A percentile compares a stretch with the other conserved stretches of the same genome.
These are phyloP conservation scores for Lojkania enalia DNA, from an alignment of 2,329 filamentous ascomycete species.

Conservation along the genomic window DNA sequence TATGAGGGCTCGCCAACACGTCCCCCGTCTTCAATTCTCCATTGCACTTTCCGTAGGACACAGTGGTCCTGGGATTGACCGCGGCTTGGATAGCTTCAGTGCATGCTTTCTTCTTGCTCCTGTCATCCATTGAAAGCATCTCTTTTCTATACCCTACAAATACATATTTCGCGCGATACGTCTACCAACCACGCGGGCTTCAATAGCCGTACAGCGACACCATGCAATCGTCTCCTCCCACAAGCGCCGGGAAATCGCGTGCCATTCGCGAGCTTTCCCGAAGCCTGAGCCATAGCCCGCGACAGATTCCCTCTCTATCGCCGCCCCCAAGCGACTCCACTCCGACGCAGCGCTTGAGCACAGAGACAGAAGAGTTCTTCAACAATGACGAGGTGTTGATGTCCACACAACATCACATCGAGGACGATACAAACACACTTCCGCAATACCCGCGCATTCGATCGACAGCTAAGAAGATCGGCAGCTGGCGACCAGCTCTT, in stretches of 20 bases:
- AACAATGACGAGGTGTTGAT: constrained; percentile 42
- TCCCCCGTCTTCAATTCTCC: constrained; percentile 26
- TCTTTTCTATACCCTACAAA: constrained; percentile 32
- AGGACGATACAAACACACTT: constrained; percentile 40
- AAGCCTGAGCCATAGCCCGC: constrained; percentile 39
- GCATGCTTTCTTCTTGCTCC: constrained; percentile 20
- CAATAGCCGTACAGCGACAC: constrained; percentile 22
- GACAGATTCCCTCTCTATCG: constrained; percentile 34
- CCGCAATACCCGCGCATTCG: constrained; percentile 40
- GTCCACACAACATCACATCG: constrained; percentile 45
- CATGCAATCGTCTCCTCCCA: constrained; percentile 44
- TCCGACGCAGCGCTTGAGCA: constrained; percentile 37
- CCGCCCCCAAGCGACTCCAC: constrained; percentile 41
- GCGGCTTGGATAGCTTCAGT: constrained; percentile 23
- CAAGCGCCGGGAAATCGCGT: constrained; percentile 43
- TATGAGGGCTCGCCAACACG: constrained; percentile 17
- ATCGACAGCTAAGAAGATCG: constrained; percentile 44
- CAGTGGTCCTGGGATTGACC: constrained; percentile 19
- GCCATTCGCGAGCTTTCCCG: constrained; percentile 43
- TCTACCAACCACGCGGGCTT: constrained; percentile 16
- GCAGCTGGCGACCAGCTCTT: constrained; percentile 38
- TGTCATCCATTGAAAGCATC: constrained; percentile 29
- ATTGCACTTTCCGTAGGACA: constrained; percentile 36
- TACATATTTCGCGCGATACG: constrained; percentile 37
- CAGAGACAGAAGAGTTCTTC: constrained; percentile 32